Percentiles rank a stretch among this genome's conserved stretches.
phyloP scores from a whole-genome alignment of 2,329 filamentous ascomycete species.

The Paraconiothyrium sp. region DNA sequence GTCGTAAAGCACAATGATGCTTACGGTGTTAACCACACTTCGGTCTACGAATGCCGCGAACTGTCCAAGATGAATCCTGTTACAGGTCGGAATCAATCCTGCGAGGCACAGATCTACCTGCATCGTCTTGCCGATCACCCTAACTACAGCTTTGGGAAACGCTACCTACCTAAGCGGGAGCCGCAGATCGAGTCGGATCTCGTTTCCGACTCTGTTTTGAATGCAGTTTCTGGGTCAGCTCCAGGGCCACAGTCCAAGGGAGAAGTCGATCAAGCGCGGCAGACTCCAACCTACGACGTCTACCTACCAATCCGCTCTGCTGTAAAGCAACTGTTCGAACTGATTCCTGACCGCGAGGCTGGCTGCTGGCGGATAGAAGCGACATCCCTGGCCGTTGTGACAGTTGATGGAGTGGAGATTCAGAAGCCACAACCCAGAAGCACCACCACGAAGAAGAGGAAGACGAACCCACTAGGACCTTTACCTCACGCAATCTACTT shows the following conservation, averaged over 20 bases:
- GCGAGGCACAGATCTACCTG: conserved; percentile 20
- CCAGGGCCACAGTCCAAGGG: neutral
- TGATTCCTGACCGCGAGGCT: conserved; percentile 15
- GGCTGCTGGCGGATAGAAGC: conserved; percentile 18
- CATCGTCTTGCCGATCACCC: conserved; percentile 8
- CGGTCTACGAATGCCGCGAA: conserved; percentile 7
- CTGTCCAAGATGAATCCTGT: neutral
- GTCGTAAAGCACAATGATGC: conserved; percentile 23
- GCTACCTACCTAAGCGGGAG: neutral
- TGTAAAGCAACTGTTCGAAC: conserved; percentile 19
- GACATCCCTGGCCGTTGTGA: neutral
- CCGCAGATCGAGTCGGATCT: too few species aligned
- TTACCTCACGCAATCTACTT: neutral
- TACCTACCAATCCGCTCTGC: conserved; percentile 22
- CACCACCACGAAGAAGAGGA: neutral
- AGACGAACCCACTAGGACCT: too few species aligned
- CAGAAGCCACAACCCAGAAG: neutral
- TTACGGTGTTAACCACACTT: conserved; percentile 16
- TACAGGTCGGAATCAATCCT: conserved; percentile 8
- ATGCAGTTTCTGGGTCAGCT: too few species aligned
- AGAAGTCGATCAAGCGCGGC: neutral
- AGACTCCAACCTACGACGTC: conserved; percentile 19
- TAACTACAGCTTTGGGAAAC: conserved; percentile 22
- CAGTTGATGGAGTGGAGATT: neutral
- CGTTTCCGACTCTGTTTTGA: too few species aligned